Evolutionary conservation across 805 yeast genomes (phyloP).

Genomic region (Candida fluviatilis): DNA sequence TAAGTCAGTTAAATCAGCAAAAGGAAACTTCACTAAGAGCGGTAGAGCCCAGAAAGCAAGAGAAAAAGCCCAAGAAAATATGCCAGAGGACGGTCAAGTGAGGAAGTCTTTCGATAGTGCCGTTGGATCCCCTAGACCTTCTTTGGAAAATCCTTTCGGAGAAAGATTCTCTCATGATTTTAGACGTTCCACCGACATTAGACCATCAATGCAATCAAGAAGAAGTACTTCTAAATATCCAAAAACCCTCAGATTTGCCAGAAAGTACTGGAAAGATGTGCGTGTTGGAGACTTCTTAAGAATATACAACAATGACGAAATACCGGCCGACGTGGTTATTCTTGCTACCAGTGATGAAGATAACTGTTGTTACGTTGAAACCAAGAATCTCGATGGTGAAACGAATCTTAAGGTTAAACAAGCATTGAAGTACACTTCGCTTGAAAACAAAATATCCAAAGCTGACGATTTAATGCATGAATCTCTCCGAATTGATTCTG

Average conservation of each 20-base stretch:
- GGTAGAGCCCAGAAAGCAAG: conserved; percentile 31
- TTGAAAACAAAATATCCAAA: conserved; percentile 35
- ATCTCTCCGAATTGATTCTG: conserved; percentile 70
- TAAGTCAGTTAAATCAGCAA: conserved; percentile 21
- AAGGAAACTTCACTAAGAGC: conserved; percentile 28
- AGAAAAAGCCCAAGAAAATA: conserved; percentile 8
- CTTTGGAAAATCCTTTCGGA: conserved; percentile 13
- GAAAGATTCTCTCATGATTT: conserved; percentile 2
- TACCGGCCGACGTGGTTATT: conserved; percentile 73
- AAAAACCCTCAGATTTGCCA: conserved; percentile 26
- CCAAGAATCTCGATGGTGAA: conserved; percentile 41
- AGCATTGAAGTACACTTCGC: conserved; percentile 59
- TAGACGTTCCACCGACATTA: background rate
- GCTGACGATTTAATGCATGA: conserved; percentile 37
- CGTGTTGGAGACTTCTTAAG: conserved; percentile 72
- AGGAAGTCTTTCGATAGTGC: conserved; percentile 35
- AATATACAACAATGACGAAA: conserved; percentile 64
- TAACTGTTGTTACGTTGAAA: conserved; percentile 60
- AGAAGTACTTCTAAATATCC: conserved; percentile 7
- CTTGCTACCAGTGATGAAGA: conserved; percentile 69
- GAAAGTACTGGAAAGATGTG: conserved; percentile 61
- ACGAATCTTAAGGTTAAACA: conserved; percentile 74
- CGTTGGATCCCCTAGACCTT: conserved; percentile 11
- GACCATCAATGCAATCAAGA: conserved; percentile 8
- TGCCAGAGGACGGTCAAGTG: conserved; percentile 2